Percentiles rank a stretch among this genome's conserved stretches.
phyloP scores from a whole-genome alignment of 2,329 filamentous ascomycete species.

The Arthrinium phaeospermum region DNA sequence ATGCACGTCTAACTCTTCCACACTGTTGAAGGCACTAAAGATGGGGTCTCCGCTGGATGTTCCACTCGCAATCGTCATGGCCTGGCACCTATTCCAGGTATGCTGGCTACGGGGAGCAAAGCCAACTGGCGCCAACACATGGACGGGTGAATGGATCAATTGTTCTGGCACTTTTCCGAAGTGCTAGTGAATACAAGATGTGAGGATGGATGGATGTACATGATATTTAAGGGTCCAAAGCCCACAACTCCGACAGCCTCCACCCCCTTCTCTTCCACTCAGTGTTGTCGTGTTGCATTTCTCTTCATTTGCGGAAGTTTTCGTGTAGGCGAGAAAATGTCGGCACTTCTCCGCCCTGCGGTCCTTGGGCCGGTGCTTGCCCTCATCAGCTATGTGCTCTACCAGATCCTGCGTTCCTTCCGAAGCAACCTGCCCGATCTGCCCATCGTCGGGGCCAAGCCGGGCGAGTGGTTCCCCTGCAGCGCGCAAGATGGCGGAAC shows the following conservation, averaged over 20 bases:
- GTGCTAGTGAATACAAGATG: background rate
- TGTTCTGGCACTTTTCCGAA: background rate
- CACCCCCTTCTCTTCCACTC: background rate
- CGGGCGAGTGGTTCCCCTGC: conserved; percentile 41
- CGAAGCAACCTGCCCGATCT: conserved; percentile 32
- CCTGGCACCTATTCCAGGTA: background rate
- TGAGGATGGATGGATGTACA: background rate
- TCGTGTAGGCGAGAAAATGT: background rate
- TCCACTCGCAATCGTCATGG: background rate
- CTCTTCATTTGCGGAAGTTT: background rate
- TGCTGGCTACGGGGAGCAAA: background rate
- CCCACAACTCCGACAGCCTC: background rate
- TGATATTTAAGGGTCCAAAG: background rate
- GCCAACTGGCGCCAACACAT: background rate
- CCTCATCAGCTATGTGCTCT: conserved; percentile 32
- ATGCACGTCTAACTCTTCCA: background rate
- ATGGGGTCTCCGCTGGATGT: background rate
- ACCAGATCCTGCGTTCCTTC: conserved; percentile 34
- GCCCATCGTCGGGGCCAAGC: conserved; percentile 37
- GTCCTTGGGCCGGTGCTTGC: conserved; percentile 33
- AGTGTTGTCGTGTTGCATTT: background rate
- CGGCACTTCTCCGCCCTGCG: conserved; percentile 28
- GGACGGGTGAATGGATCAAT: background rate
- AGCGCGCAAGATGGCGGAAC: conserved; percentile 40
- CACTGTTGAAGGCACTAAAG: background rate